A percentile compares a stretch with the other conserved stretches of the same genome.
These are phyloP conservation scores for Arabidopsis thaliana DNA, from an alignment of 345 rosid genomes.

Conservation along the genomic window DNA sequence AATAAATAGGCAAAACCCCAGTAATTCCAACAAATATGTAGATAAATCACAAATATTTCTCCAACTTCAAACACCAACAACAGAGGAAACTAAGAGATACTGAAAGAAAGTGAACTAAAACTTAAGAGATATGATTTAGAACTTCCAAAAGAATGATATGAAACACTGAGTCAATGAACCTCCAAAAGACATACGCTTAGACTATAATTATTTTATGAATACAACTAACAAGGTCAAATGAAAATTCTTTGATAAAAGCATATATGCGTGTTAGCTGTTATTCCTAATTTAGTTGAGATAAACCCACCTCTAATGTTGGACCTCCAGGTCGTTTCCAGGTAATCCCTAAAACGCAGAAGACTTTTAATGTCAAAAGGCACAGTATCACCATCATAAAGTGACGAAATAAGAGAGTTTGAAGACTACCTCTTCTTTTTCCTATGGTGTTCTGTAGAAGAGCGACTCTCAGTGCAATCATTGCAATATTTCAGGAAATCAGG, in stretches of 20 bases:
- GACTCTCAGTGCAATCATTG: conserved; percentile 43
- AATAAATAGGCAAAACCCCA: conserved; percentile 1
- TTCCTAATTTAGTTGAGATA: conserved; percentile 15
- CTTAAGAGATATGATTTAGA: background rate
- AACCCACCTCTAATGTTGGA: conserved; percentile 57
- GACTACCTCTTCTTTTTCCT: conserved; percentile 58
- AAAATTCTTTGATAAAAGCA: conserved; percentile 24
- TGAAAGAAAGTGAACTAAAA: conserved; percentile 14
- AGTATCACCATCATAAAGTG: conserved; percentile 16
- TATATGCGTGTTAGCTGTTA: background rate
- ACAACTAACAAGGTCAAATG: conserved; percentile 4
- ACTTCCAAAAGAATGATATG: conserved; percentile 15
- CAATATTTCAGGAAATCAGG: conserved; percentile 47
- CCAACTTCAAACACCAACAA: conserved; percentile 33
- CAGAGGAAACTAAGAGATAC: conserved; percentile 26
- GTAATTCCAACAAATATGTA: conserved; percentile 5
- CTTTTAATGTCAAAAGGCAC: conserved; percentile 33
- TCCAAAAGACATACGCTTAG: conserved; percentile 1
- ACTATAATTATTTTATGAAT: conserved; percentile 9
- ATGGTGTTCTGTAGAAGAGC: conserved; percentile 48
- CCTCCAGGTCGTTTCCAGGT: conserved; percentile 46
- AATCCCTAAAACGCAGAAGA: conserved; percentile 54
- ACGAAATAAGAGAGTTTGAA: conserved; percentile 24
- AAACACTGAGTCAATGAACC: background rate
- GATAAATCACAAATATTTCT: background rate